Conservation (phyloP, 164 flowering plant species). For the Magnolia officinalis region DNA sequence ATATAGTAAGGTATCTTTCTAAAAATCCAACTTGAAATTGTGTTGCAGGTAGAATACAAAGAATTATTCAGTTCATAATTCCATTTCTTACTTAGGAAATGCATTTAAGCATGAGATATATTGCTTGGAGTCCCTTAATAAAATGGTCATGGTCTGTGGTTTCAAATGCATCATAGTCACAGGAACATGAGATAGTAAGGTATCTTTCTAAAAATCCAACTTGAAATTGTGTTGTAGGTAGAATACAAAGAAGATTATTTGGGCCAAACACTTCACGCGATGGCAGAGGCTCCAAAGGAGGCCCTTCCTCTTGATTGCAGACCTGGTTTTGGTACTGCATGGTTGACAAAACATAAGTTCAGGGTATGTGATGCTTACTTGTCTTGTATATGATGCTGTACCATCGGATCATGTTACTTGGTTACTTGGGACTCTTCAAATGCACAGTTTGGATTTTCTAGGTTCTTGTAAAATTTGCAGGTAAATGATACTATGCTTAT, state of each 20-base stretch:
- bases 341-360: conserved; percentile 66
- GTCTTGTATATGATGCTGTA: not conserved
- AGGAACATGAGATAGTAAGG: not conserved
- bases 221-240: conserved; percentile 41
- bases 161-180: not conserved
- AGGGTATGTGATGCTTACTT: conserved; percentile 39
- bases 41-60: conserved; percentile 63
- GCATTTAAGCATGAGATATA: not conserved
- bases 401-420: not conserved
- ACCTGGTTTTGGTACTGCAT: conserved; percentile 72
- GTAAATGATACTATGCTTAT: not conserved
- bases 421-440: not conserved
- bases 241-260: conserved; percentile 64
- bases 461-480: not conserved
- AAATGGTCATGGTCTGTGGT: not conserved
- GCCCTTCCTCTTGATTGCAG: conserved; percentile 89
- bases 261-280: conserved; percentile 50
- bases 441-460: not conserved
- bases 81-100: not conserved
- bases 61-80: conserved; percentile 43
- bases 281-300: conserved; percentile 83
- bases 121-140: not conserved
- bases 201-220: not conserved
- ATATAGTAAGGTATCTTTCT: not conserved
- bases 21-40: not conserved